Evolutionary conservation across 139 green algal species (phyloP), one percentile per base, ranked within the genome.

Genomic region (Volvox reticuliferus): DNA sequence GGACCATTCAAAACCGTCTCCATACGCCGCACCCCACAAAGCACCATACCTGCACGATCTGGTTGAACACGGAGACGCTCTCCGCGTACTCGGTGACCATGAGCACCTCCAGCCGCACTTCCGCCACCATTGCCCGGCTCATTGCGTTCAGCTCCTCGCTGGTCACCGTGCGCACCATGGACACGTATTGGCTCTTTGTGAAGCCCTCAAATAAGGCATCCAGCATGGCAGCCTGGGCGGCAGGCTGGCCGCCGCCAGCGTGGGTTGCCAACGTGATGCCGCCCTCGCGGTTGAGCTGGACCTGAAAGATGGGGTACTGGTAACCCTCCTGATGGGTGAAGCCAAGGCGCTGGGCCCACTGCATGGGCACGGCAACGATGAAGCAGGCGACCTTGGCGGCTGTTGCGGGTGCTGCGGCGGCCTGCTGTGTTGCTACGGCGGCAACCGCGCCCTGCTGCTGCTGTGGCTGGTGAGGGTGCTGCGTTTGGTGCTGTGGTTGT

Each of bases 301-400:
- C 81, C 84, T 89, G 84, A 75, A 90, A 90, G 50, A 90, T 83
- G 50, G 86, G 86, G 73, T 90, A 90, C 86, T 90, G 86, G 71
- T 84, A 90, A 32, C 79, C 69, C 0, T 82, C 55, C 35, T 83
- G 71, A 6, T 71, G 37, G 37, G 37, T 68, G 86, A 35, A 67
- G 50, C 86, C 86, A 37, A 90, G 50, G 22, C 30, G 30, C 12
- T 76, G 33, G 1, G 86, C 86, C 86, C 86, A 90, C 20, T 84
- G 73, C 86, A 84, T 76, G 30, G 86, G 86, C 18, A 90, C 86
- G 20, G 73, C 55, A 21, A 90, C 32, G 50, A 90, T 90, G 86
- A 90, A 90, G 71, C 82, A 67, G 21, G 82, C 65, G 26, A 67
- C 71, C 33, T 65, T 12, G 33, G 82, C 26, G 28, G 32, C 30